Base-by-base conservation (phyloP, 1,139 yeast species). In the Nakaseomyces delphensis region DNA sequence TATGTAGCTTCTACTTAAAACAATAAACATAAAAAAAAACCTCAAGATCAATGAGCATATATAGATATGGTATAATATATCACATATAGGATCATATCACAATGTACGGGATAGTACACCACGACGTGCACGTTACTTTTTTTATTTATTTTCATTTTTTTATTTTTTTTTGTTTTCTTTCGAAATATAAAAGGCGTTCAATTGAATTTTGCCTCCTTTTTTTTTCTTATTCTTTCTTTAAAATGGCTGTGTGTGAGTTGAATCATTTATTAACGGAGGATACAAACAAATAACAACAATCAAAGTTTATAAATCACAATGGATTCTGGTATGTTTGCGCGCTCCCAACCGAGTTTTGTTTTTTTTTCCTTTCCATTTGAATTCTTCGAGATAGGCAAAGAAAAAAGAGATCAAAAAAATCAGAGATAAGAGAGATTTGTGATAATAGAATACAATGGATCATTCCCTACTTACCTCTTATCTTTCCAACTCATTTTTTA, bases 261-360 rank as follows among this genome's bases (percentile, higher is more conserved):
- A 25, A 9, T 25, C 28, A 25, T 25, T 25, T 21, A 10, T 13
- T 13, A 27, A 27, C 6, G 30, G 15, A 27, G 30, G 33, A 9
- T 16, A 31, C 11, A 8, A 19, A 31, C 24, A 16, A n/a, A 31
- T 7, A 31, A 9, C 16, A 13, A 8, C 16, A 38, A 28, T n/a
- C 24, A 25, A 15, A 24, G n/a, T n/a, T n/a, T 9, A 25, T 14
- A 38, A 5, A 16, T 25, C 39, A 49, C 47, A 48, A 52, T 52
- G 55, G 55, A 52, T 52, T 52, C 55, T 48, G 55, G 55, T 52
- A 52, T 52, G 55, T 48, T 38, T 25, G 14, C 21, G 13, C 13
- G 14, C 18, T 21, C 25, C 5, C 23, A 24, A 19, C 13, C 16
- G 36, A 21, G n/a, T 9, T 4, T 4, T 4, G 5, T 16, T 21